phyloP scores from a whole-genome alignment of 805 yeast species.

The Starmerella floris region DNA sequence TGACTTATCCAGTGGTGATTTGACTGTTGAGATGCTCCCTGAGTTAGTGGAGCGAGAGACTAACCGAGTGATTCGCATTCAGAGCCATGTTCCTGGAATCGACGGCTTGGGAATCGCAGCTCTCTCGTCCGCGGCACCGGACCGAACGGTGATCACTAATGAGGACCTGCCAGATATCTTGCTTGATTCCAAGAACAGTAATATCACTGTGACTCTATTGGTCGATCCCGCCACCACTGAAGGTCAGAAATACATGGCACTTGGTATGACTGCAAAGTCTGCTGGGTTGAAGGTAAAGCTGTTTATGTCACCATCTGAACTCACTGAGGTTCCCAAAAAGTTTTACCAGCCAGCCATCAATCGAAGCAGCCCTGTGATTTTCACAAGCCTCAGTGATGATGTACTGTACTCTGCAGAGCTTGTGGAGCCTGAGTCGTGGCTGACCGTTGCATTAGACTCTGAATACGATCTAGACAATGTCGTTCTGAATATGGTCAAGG shows the following conservation, averaged over 20 bases:
- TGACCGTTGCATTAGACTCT: conserved; percentile 40
- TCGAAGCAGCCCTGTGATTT: conserved; percentile 23
- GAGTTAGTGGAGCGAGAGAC: conserved; percentile 14
- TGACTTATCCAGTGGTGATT: neutral
- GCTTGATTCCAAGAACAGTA: neutral
- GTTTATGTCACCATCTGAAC: conserved; percentile 24
- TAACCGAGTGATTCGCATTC: conserved; percentile 12
- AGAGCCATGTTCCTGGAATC: conserved; percentile 5
- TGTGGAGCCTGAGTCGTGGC: conserved; percentile 56
- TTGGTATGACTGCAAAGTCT: conserved; percentile 26
- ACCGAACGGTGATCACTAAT: conserved; percentile 4
- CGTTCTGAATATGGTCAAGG: conserved; percentile 30
- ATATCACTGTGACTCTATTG: conserved; percentile 21
- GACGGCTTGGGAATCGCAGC: conserved; percentile 10
- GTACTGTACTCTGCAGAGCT: conserved; percentile 43
- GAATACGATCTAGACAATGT: conserved; percentile 54
- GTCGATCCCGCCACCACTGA: conserved; percentile 61
- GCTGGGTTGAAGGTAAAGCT: conserved; percentile 27
- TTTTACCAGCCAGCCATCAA: conserved; percentile 21
- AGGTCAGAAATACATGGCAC: conserved; percentile 48
- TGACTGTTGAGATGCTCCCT: conserved; percentile 3
- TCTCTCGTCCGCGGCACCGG: conserved; percentile 3
- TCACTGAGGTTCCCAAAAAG: conserved; percentile 14
- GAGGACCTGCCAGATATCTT: conserved; percentile 6
- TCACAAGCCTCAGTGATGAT: conserved; percentile 39